These are phyloP conservation scores for Pycnococcus provasolii DNA, from an alignment of 139 green algal genomes.

Conservation along the genomic window DNA sequence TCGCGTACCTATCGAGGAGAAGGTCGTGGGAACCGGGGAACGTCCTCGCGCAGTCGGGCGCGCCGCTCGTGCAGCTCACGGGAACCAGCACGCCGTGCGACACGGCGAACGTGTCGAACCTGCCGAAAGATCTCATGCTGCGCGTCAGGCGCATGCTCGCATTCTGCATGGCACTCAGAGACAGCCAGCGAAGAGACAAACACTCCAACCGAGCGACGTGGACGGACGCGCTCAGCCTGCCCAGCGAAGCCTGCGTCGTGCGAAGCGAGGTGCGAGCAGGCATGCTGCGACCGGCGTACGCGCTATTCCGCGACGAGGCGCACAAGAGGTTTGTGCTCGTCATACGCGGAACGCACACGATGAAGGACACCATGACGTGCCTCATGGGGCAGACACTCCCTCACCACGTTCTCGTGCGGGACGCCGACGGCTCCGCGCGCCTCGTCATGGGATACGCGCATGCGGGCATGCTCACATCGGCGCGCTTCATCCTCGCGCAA, in stretches of 20 bases:
- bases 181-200: not conserved
- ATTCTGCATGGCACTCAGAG: not conserved
- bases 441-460: conserved; percentile 44
- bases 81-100: no score
- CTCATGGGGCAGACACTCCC: conserved; percentile 24
- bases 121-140: conserved; percentile 13
- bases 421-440: conserved; percentile 13
- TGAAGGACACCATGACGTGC: conserved; percentile 38
- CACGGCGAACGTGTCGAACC: no score
- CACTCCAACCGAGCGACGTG: not conserved
- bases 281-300: conserved; percentile 35
- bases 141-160: not conserved
- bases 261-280: not conserved
- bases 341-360: conserved; percentile 39
- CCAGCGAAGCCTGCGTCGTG: not conserved
- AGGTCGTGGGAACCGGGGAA: no score
- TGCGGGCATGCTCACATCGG: conserved; percentile 36
- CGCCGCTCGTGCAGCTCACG: no score
- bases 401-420: not conserved
- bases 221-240: not conserved
- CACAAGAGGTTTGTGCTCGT: conserved; percentile 30
- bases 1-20: conserved; percentile 18
- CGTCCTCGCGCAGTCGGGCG: no score
- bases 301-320: conserved; percentile 27
- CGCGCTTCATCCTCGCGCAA: conserved; percentile 24